These are phyloP conservation scores for Garcileccinum viscosum DNA, from an alignment of 1,284 basidiomycete species.

Conservation along the genomic window DNA sequence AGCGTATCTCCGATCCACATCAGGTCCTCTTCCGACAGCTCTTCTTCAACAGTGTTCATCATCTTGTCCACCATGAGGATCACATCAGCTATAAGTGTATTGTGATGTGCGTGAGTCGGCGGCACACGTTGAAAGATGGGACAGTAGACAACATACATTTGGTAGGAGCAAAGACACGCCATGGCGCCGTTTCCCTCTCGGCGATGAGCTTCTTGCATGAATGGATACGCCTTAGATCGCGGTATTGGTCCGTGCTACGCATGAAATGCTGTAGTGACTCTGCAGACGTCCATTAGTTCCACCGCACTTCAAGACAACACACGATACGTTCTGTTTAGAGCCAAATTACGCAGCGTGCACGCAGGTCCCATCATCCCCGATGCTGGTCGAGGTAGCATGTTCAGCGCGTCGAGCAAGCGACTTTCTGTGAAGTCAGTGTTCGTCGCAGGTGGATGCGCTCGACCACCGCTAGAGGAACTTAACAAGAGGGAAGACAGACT, in stretches of 20 bases:
- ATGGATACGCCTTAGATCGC: constrained; percentile 24
- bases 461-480: not conserved
- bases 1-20: constrained; percentile 24
- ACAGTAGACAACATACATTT: constrained; percentile 13
- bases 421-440: not conserved
- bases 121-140: not conserved
- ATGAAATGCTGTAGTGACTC: constrained; percentile 15
- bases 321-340: constrained; percentile 16
- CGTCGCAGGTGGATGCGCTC: not conserved
- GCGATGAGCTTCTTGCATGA: constrained; percentile 23
- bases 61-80: constrained; percentile 31
- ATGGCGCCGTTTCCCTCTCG: constrained; percentile 20
- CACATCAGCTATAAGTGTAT: constrained; percentile 24
- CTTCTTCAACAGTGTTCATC: constrained; percentile 30
- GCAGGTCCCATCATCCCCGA: constrained; percentile 33
- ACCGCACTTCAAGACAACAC: not conserved
- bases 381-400: constrained; percentile 3
- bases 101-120: not conserved
- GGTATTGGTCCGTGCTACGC: constrained; percentile 13
- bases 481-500: not conserved
- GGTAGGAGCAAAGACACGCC: constrained; percentile 28
- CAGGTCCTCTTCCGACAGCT: constrained; percentile 22
- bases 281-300: constrained; percentile 15
- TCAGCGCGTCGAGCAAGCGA: not conserved
- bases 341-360: constrained; percentile 28